A percentile compares a stretch with the other conserved stretches of the same genome.
Evolutionary conservation across 805 yeast species (phyloP).

Genomic region (Candida xyloterini): DNA sequence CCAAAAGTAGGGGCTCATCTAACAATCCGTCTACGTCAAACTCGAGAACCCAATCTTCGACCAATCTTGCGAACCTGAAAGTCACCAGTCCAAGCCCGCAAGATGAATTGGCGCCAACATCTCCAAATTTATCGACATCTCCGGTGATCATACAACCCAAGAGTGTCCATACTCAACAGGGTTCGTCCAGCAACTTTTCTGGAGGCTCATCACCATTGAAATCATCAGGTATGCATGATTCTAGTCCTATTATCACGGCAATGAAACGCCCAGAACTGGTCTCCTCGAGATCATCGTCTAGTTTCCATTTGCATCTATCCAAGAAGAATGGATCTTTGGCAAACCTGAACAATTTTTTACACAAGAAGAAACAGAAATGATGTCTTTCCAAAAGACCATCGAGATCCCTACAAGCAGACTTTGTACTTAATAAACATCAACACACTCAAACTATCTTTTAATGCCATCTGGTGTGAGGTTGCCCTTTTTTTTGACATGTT

Average conservation of each 20-base stretch:
- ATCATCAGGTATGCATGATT: constrained; percentile 3
- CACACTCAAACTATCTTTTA: not conserved
- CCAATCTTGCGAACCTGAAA: constrained; percentile 24
- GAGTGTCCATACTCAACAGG: constrained; percentile 8
- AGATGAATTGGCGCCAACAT: constrained; percentile 4
- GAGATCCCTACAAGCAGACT: not conserved
- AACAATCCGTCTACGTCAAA: constrained; percentile 38
- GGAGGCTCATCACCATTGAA: constrained; percentile 4
- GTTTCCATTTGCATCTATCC: constrained; percentile 18
- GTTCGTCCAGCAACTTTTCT: not conserved
- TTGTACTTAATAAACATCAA: not conserved
- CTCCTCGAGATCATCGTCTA: constrained; percentile 18
- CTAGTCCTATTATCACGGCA: constrained; percentile 1
- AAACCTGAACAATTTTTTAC: constrained; percentile 21
- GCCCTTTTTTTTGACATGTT: constrained; percentile 11
- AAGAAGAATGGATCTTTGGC: constrained; percentile 27
- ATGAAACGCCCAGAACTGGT: constrained; percentile 21
- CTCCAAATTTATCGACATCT: constrained; percentile 1
- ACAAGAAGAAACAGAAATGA: constrained; percentile 16
- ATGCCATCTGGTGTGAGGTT: constrained; percentile 5
- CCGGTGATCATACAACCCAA: constrained; percentile 10
- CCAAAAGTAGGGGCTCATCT: constrained; percentile 34
- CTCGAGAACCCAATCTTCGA: constrained; percentile 37
- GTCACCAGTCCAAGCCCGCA: constrained; percentile 4
- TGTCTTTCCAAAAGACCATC: not conserved